These are phyloP conservation scores for Saccharomycopsis phalli DNA, from an alignment of 1,139 yeast genomes.

Conservation along the genomic window DNA sequence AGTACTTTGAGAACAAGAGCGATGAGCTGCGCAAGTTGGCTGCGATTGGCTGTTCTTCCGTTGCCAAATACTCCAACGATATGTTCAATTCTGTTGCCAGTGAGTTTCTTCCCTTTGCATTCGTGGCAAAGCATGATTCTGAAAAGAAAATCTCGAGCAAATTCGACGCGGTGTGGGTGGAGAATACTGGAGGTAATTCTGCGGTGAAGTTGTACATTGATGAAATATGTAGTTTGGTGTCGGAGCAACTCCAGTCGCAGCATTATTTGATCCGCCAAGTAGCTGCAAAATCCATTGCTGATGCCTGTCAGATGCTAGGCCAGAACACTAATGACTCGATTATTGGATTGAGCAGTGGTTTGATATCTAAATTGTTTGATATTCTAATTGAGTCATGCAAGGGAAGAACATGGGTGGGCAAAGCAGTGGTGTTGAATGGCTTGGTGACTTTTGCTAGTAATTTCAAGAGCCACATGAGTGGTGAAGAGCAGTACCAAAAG, in stretches of 20 bases:
- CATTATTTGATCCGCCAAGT: slow-evolving; percentile 61
- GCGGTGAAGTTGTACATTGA: slow-evolving; percentile 60
- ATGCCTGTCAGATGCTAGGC: slow-evolving; percentile 37
- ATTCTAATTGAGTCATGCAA: slow-evolving; percentile 53
- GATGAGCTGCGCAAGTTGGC: slow-evolving; percentile 44
- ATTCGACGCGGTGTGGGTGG: slow-evolving; percentile 71
- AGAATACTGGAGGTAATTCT: slow-evolving; percentile 65
- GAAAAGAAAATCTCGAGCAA: slow-evolving; percentile 33
- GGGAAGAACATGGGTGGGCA: slow-evolving; percentile 88
- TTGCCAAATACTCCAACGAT: slow-evolving; percentile 65
- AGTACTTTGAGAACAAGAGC: slow-evolving; percentile 52
- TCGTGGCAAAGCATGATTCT: slow-evolving; percentile 66
- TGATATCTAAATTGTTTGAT: slow-evolving; percentile 35
- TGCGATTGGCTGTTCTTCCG: slow-evolving; percentile 56
- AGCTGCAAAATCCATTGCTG: slow-evolving; percentile 63
- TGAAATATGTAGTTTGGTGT: slow-evolving; percentile 57
- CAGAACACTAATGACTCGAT: slow-evolving; percentile 25
- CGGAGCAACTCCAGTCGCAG: slow-evolving; percentile 43
- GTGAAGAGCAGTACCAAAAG: slow-evolving; percentile 26
- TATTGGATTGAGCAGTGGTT: slow-evolving; percentile 25
- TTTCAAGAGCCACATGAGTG: slow-evolving; percentile 29
- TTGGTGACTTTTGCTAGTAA: slow-evolving; percentile 50
- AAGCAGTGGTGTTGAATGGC: slow-evolving; percentile 66
- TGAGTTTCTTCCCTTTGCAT: slow-evolving; percentile 69
- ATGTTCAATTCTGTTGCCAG: slow-evolving; percentile 55